phyloP scores from a whole-genome alignment of 2,329 filamentous ascomycete genomes.

The Lecanicillium sp. region DNA sequence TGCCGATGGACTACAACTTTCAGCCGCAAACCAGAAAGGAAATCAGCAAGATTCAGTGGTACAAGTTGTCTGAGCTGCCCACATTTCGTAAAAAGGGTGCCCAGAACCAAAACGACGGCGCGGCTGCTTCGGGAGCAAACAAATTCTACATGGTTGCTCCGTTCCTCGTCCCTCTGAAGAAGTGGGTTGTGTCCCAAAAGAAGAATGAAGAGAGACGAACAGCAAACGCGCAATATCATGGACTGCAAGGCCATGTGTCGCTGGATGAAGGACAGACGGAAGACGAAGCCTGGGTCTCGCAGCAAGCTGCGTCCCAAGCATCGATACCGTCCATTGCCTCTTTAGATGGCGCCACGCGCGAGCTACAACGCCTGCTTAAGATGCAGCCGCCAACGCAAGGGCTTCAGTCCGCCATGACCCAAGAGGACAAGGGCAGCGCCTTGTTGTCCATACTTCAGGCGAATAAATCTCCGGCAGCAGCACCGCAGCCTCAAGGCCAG shows the following conservation, averaged over 20 bases:
- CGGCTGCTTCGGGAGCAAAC: constrained; percentile 56
- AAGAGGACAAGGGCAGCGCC: constrained; percentile 40
- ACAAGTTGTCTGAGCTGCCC: constrained; percentile 79
- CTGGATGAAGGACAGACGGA: constrained; percentile 53
- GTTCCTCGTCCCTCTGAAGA: constrained; percentile 77
- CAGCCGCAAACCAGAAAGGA: constrained; percentile 90
- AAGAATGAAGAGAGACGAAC: constrained; percentile 55
- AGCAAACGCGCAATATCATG: constrained; percentile 30
- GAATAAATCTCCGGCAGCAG: constrained; percentile 15
- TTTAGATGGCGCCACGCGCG: constrained; percentile 41
- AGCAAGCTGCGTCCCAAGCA: constrained; percentile 23
- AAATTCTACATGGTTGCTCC: constrained; percentile 99
- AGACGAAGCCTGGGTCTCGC: constrained; percentile 47
- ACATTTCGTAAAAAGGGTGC: constrained; percentile 65
- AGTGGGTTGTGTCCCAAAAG: constrained; percentile 83
- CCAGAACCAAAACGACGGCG: constrained; percentile 49
- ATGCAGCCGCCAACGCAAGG: constrained; percentile 46
- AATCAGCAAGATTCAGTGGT: constrained; percentile 96
- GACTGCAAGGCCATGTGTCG: constrained; percentile 30
- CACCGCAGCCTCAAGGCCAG: constrained; percentile 10
- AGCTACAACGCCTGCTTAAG: constrained; percentile 48
- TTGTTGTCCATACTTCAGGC: constrained; percentile 46
- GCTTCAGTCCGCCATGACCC: constrained; percentile 23
- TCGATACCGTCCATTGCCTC: constrained; percentile 35
- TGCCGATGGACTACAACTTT: constrained; percentile 81